phyloP scores from a whole-genome alignment of 2,329 filamentous ascomycete species.

The Arachnopeziza araneosa region DNA sequence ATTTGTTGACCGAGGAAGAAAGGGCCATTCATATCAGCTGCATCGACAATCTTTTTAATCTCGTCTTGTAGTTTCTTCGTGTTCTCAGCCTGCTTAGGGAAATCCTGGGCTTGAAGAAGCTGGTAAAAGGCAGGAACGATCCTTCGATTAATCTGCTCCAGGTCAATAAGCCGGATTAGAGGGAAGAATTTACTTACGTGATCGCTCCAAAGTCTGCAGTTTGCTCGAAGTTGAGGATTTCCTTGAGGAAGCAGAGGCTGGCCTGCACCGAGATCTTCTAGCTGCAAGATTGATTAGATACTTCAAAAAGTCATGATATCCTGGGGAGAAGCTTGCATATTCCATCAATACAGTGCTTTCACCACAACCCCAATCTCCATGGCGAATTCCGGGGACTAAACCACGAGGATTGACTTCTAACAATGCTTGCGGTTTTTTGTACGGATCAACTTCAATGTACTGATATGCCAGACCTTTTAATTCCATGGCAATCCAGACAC shows the following conservation, averaged over 20 bases:
- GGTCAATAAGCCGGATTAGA: slow-evolving; percentile 7
- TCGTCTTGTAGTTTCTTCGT: slow-evolving; percentile 58
- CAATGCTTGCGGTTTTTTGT: slow-evolving; percentile 63
- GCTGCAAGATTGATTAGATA: slow-evolving; percentile 34
- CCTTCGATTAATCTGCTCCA: slow-evolving; percentile 62
- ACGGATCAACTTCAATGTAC: slow-evolving; percentile 81
- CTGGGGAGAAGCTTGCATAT: slow-evolving; percentile 51
- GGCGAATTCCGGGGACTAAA: slow-evolving; percentile 68
- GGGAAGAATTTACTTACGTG: slow-evolving; percentile 50
- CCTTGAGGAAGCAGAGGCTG: slow-evolving; percentile 58
- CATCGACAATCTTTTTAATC: slow-evolving; percentile 44
- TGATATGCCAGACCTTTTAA: slow-evolving; percentile 74
- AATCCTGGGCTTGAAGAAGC: slow-evolving; percentile 61
- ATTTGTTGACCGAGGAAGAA: slow-evolving; percentile 33
- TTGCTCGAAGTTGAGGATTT: slow-evolving; percentile 62
- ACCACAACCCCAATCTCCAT: slow-evolving; percentile 76
- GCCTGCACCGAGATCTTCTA: slow-evolving; percentile 66
- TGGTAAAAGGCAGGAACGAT: slow-evolving; percentile 74
- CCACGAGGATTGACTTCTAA: slow-evolving; percentile 72
- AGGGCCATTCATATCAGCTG: slow-evolving; percentile 29
- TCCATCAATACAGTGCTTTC: slow-evolving; percentile 80
- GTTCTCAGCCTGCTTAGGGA: slow-evolving; percentile 49
- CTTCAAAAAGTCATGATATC: not conserved
- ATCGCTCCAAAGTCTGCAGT: slow-evolving; percentile 74
- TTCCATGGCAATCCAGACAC: slow-evolving; percentile 85